Conservation (phyloP, 2,329 filamentous ascomycete genomes). For the Lasiodiplodia sp. region DNA sequence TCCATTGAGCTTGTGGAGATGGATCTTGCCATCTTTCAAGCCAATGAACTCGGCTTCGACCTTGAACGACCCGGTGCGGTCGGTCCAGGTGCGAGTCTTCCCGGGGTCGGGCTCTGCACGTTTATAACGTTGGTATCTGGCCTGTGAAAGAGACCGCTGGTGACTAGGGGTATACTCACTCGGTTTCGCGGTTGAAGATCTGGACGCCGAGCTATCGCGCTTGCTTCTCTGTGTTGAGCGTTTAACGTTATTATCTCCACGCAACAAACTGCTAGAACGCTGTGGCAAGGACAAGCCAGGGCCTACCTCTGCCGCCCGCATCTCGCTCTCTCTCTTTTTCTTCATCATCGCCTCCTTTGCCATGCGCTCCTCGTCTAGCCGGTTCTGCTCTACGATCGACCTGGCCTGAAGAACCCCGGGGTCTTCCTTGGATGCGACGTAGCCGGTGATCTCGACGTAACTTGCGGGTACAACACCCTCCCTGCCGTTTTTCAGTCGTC, state of each 20-base stretch:
- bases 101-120: conserved; percentile 76
- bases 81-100: conserved; percentile 92
- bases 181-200: conserved; percentile 66
- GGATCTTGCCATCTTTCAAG: conserved; percentile 93
- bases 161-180: conserved; percentile 64
- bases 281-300: conserved; percentile 77
- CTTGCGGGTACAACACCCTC: conserved; percentile 97
- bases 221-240: conserved; percentile 73
- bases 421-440: conserved; percentile 57
- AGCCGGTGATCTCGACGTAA: conserved; percentile 88
- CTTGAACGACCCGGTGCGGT: conserved; percentile 93
- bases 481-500: conserved; percentile 86
- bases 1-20: conserved; percentile 96
- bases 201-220: conserved; percentile 70
- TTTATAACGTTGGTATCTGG: conserved; percentile 30
- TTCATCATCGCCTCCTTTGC: conserved; percentile 75
- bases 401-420: conserved; percentile 64
- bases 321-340: conserved; percentile 45
- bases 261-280: conserved; percentile 79
- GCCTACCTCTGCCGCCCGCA: conserved; percentile 70
- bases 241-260: conserved; percentile 71
- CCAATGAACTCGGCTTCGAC: conserved; percentile 97
- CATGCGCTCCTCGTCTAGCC: conserved; percentile 81
- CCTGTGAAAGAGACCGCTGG: conserved; percentile 29
- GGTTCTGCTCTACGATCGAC: conserved; percentile 78